phyloP scores from a whole-genome alignment of 441 rosid genomes.

The Brassica balearica region DNA sequence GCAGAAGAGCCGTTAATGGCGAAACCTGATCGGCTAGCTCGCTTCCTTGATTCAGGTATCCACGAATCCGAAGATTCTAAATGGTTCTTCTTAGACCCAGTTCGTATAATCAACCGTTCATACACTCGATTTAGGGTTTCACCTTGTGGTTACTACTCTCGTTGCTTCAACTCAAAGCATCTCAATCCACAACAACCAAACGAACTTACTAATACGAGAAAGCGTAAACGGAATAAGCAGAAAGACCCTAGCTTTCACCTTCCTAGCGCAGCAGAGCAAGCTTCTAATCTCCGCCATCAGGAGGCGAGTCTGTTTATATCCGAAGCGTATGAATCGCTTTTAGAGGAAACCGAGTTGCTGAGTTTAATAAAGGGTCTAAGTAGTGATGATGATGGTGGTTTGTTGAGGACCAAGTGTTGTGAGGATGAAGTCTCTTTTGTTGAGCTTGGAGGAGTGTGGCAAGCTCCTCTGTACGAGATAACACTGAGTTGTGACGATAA shows the following conservation, averaged over 20 bases:
- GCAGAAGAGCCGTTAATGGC: conserved; percentile 40
- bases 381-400: conserved; percentile 30
- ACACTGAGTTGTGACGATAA: conserved; percentile 49
- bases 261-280: conserved; percentile 66
- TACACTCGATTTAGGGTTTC: conserved; percentile 64
- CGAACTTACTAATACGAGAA: conserved; percentile 46
- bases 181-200: conserved; percentile 19
- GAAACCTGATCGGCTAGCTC: conserved; percentile 42
- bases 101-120: conserved; percentile 70
- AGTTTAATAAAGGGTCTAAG: conserved; percentile 52
- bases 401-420: conserved; percentile 38
- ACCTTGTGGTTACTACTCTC: conserved; percentile 72
- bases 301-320: conserved; percentile 57
- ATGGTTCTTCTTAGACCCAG: conserved; percentile 73
- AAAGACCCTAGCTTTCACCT: conserved; percentile 43
- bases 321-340: conserved; percentile 62
- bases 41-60: conserved; percentile 63
- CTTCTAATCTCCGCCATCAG: conserved; percentile 77
- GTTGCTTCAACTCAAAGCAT: conserved; percentile 60
- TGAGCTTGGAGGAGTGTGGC: conserved; percentile 82
- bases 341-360: conserved; percentile 55
- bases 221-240: conserved; percentile 63
- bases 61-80: conserved; percentile 53
- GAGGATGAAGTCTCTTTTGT: conserved; percentile 51
- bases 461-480: conserved; percentile 82